A percentile compares a stretch with the other conserved stretches of the same genome.
Conservation (phyloP, 129 eudicot species). For the Chrysanthemum lavandulifolium region DNA sequence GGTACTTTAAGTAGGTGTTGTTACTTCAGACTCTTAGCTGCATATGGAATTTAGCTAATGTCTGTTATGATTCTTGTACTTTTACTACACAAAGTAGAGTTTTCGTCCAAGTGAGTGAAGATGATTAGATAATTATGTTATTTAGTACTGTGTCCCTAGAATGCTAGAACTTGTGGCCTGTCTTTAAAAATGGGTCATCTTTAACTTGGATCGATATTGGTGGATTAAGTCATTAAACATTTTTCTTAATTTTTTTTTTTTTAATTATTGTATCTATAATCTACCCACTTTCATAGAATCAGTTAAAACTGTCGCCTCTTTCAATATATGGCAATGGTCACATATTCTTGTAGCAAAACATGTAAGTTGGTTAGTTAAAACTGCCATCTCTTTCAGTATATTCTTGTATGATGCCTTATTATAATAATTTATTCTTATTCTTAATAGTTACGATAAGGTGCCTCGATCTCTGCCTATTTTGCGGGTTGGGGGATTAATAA, state of each 20-base stretch:
- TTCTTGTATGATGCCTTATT: no score
- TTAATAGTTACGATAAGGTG: no score
- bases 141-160: not conserved
- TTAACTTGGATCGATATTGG: not conserved
- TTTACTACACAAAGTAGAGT: not conserved
- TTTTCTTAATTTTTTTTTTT: not conserved
- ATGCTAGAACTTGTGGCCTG: not conserved
- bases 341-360: no score
- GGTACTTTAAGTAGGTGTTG: slow-evolving; percentile 29
- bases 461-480: no score
- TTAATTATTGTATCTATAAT: no score
- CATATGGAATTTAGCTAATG: not conserved
- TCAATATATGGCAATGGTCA: not conserved
- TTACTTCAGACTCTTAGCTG: slow-evolving; percentile 1
- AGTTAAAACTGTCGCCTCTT: not conserved
- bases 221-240: not conserved
- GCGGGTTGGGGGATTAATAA: no score
- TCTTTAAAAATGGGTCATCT: not conserved
- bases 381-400: no score
- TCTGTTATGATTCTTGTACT: not conserved
- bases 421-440: no score
- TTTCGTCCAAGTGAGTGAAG: not conserved
- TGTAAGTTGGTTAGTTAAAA: no score
- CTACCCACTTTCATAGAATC: not conserved
- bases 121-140: not conserved